These are phyloP conservation scores for Lenzites betulinus DNA, from an alignment of 768 basidiomycete species.

Conservation along the genomic window DNA sequence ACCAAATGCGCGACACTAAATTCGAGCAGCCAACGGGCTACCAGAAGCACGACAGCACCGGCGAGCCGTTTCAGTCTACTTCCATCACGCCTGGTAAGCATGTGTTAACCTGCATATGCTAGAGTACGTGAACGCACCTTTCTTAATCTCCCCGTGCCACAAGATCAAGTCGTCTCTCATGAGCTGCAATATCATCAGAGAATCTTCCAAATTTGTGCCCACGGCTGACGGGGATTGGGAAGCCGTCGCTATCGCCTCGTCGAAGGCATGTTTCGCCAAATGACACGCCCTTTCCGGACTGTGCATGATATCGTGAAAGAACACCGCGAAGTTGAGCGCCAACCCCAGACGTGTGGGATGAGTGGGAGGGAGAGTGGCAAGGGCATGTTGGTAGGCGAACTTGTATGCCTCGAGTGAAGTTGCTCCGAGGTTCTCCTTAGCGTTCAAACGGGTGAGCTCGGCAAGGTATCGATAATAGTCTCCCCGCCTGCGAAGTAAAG, in stretches of 20 bases:
- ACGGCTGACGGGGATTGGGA: constrained; percentile 28
- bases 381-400: constrained; percentile 80
- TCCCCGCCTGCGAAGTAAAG: constrained; percentile 58
- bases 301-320: constrained; percentile 86
- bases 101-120: no score
- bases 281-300: constrained; percentile 87
- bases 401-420: constrained; percentile 85
- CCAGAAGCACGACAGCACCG: no score
- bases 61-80: no score
- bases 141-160: constrained; percentile 74
- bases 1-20: no score
- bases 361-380: constrained; percentile 68
- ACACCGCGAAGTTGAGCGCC: constrained; percentile 93
- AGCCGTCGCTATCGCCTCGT: constrained; percentile 69
- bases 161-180: constrained; percentile 83
- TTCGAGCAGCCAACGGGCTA: no score
- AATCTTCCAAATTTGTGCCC: constrained; percentile 66
- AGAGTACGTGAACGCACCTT: constrained; percentile 1
- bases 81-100: no score
- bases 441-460: constrained; percentile 75
- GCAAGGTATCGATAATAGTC: constrained; percentile 92
- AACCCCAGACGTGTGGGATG: constrained; percentile 88
- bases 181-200: constrained; percentile 81
- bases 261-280: constrained; percentile 89
- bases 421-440: constrained; percentile 68